Evolutionary conservation across 768 basidiomycete genomes (phyloP), one percentile per base, ranked within the genome.

Genomic region (Hygrophoropsis aurantiaca): DNA sequence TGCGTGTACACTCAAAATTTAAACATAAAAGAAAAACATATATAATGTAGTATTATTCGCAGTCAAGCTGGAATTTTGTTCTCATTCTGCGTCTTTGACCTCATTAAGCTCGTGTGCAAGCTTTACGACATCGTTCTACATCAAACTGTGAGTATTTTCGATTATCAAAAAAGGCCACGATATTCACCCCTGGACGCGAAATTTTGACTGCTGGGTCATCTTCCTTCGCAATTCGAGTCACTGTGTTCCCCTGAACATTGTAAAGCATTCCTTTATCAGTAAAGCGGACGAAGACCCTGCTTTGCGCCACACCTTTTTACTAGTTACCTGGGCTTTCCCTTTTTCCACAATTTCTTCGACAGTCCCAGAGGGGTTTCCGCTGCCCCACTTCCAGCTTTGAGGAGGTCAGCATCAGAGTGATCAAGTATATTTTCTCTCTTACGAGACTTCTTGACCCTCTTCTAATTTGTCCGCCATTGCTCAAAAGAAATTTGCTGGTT

Each of bases 141-240:
- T 16, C 19, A 18, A 8, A 32, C 5, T 21, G 15, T 6, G 10
- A 16, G 34, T n/a, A n/a, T n/a, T n/a, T n/a, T n/a, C n/a, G 8
- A 37, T 16, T 38, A 39, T 4, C 11, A n/a, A 11, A 32, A 6
- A 48, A 18, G 27, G 16, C 19, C 11, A 33, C 3, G 4, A 25
- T 3, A 71, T 74, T 54, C 52, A 75, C 77, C 18, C 75, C 74
- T 24, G 67, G 55, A 25, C 74, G 65, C 23, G 66, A 52, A 43
- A 79, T 77, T 50, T 73, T 72, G 21, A 78, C 70, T 4, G 75
- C 77, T 1, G 78, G 75, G 59, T 79, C 76, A 10, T 70, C 78
- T 33, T 69, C 68, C 30, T 57, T 67, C 2, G 68, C 76, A 18
- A 72, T 76, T 44, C 74, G 69, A 3, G 59, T 61, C 34, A 76